Conservation (phyloP, 2,329 filamentous ascomycete species). For the Drechslerella dactyloides region DNA sequence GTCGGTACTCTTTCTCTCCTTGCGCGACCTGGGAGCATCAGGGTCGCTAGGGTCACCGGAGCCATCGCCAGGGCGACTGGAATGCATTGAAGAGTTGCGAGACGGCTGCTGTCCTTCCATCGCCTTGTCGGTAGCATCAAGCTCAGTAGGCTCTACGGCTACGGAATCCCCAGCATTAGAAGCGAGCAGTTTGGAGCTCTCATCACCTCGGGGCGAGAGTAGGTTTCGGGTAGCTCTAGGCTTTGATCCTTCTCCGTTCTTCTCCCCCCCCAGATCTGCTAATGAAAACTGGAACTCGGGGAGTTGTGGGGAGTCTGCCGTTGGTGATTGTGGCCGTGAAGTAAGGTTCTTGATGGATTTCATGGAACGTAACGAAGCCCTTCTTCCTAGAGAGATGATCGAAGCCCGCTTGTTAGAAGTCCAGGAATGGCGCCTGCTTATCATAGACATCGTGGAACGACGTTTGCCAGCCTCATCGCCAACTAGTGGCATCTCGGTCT, state of each 20-base stretch:
- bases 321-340: background rate
- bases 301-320: conserved; percentile 11
- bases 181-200: background rate
- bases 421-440: conserved; percentile 39
- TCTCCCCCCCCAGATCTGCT: background rate
- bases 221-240: background rate
- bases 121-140: background rate
- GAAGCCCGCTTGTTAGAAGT: conserved; percentile 33
- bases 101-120: background rate
- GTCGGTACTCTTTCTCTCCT: conserved; percentile 25
- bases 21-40: conserved; percentile 23
- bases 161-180: conserved; percentile 3
- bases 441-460: conserved; percentile 26
- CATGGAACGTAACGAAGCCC: conserved; percentile 38
- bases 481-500: conserved; percentile 53
- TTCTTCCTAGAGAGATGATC: conserved; percentile 33
- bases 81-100: background rate
- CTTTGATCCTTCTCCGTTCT: background rate
- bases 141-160: background rate
- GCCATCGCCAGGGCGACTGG: background rate
- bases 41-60: background rate
- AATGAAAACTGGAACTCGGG: conserved; percentile 2
- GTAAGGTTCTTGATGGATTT: conserved; percentile 18
- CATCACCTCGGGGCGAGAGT: background rate
- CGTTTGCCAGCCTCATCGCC: conserved; percentile 33